Evolutionary conservation across 2,329 filamentous ascomycete species (phyloP).

Genomic region (Penicillium carneum): DNA sequence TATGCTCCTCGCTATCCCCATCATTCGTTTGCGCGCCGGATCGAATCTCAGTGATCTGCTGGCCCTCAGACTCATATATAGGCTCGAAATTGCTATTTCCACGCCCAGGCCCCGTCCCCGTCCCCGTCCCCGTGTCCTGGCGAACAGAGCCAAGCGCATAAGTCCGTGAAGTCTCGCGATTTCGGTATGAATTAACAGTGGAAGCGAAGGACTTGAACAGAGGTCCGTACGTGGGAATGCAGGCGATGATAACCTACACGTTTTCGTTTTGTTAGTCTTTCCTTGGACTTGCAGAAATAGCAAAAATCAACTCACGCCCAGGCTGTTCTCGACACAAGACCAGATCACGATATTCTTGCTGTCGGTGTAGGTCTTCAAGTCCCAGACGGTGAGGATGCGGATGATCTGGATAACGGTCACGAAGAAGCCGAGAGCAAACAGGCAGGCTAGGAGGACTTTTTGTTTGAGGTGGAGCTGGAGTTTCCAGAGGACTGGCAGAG

Average conservation of each 20-base stretch:
- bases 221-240: constrained; percentile 55
- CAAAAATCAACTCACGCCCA: constrained; percentile 43
- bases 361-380: constrained; percentile 56
- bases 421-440: constrained; percentile 61
- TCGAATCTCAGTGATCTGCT: not conserved
- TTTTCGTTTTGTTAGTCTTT: not conserved
- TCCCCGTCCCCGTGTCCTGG: not conserved
- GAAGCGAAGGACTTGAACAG: constrained; percentile 43
- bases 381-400: constrained; percentile 59
- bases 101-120: not conserved
- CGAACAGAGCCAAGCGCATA: constrained; percentile 14
- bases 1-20: constrained; percentile 2
- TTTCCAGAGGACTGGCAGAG: constrained; percentile 35
- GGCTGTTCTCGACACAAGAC: constrained; percentile 57
- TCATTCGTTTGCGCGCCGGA: not conserved
- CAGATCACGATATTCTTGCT: constrained; percentile 54
- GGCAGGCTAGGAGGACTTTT: constrained; percentile 48
- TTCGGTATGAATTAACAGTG: constrained; percentile 30
- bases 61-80: not conserved
- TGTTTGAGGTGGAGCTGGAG: constrained; percentile 29
- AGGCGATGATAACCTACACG: constrained; percentile 49
- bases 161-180: not conserved
- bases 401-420: constrained; percentile 61
- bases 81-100: not conserved
- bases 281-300: too few species aligned